A percentile compares a stretch with the other conserved stretches of the same genome.
Evolutionary conservation across 805 yeast genomes (phyloP).

Genomic region (Metschnikowia anglica): DNA sequence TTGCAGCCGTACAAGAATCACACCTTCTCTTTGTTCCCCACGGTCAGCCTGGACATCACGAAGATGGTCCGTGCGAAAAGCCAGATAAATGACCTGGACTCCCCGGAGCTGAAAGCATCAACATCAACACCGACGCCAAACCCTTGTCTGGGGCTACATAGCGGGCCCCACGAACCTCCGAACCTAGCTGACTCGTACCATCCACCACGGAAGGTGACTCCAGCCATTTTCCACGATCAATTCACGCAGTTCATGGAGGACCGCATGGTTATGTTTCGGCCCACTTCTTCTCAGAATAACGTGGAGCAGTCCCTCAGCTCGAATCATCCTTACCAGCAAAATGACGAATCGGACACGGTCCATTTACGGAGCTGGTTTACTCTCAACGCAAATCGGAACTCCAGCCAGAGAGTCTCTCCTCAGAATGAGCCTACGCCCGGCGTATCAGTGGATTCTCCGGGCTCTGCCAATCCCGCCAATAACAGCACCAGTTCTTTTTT

Average conservation of each 20-base stretch:
- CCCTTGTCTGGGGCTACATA: slow-evolving; percentile 14
- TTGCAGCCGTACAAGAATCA: slow-evolving; percentile 4
- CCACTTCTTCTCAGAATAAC: slow-evolving; percentile 19
- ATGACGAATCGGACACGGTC: slow-evolving; percentile 3
- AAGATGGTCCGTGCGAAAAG: background rate
- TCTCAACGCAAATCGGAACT: slow-evolving; percentile 1
- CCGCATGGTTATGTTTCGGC: slow-evolving; percentile 19
- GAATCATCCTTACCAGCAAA: slow-evolving; percentile 19
- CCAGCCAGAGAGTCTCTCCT: slow-evolving; percentile 1
- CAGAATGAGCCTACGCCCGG: slow-evolving; percentile 1
- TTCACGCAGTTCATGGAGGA: slow-evolving; percentile 19
- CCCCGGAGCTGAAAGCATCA: slow-evolving; percentile 1
- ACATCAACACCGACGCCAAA: slow-evolving; percentile 9
- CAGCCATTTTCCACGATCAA: slow-evolving; percentile 17
- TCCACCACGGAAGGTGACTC: slow-evolving; percentile 3
- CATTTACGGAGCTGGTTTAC: slow-evolving; percentile 11
- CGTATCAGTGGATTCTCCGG: slow-evolving; percentile 1
- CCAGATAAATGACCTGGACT: background rate
- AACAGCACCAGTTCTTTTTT: slow-evolving; percentile 16
- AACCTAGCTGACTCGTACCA: slow-evolving; percentile 13
- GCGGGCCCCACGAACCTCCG: slow-evolving; percentile 19
- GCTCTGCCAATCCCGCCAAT: slow-evolving; percentile 4
- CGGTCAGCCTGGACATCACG: slow-evolving; percentile 4
- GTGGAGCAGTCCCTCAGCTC: slow-evolving; percentile 15
- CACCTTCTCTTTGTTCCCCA: slow-evolving; percentile 5